Conservation (phyloP, 768 basidiomycete genomes). For the Suillus lakei region DNA sequence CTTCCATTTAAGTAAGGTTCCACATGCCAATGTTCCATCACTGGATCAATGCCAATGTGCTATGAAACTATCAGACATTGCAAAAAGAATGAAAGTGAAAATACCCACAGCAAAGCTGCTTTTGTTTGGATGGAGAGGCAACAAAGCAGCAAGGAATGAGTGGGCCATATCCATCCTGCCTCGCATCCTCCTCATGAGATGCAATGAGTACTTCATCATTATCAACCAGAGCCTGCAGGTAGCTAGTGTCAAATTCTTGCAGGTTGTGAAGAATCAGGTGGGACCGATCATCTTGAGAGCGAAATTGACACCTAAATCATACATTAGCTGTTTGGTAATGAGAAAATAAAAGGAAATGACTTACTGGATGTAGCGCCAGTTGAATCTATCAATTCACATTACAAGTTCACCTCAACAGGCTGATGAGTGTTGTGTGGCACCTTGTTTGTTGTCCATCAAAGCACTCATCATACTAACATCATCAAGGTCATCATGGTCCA, state of each 20-base stretch:
- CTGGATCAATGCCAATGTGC: constrained; percentile 25
- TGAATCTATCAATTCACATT: constrained; percentile 6
- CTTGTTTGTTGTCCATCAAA: background rate
- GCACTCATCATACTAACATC: background rate
- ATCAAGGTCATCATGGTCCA: background rate
- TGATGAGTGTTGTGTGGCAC: background rate
- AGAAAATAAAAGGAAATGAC: background rate
- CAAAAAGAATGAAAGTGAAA: background rate
- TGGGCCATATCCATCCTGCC: constrained; percentile 23
- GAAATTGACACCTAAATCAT: constrained; percentile 13
- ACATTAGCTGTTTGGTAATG: background rate
- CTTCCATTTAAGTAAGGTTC: constrained; percentile 10
- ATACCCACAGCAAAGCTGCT: constrained; percentile 22
- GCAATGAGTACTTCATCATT: constrained; percentile 4
- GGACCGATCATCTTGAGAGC: constrained; percentile 19
- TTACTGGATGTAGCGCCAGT: constrained; percentile 13
- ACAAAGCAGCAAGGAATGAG: constrained; percentile 21
- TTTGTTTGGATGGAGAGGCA: constrained; percentile 21
- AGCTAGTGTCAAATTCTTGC: constrained; percentile 16
- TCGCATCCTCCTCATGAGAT: constrained; percentile 9
- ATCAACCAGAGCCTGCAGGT: constrained; percentile 25
- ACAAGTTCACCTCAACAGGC: constrained; percentile 12
- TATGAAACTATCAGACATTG: constrained; percentile 3
- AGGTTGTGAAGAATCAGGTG: constrained; percentile 29
- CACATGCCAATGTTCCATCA: constrained; percentile 18